These are phyloP conservation scores for Blepharisma undulans DNA, from an alignment of 169 alveolate genomes.

Conservation along the genomic window DNA sequence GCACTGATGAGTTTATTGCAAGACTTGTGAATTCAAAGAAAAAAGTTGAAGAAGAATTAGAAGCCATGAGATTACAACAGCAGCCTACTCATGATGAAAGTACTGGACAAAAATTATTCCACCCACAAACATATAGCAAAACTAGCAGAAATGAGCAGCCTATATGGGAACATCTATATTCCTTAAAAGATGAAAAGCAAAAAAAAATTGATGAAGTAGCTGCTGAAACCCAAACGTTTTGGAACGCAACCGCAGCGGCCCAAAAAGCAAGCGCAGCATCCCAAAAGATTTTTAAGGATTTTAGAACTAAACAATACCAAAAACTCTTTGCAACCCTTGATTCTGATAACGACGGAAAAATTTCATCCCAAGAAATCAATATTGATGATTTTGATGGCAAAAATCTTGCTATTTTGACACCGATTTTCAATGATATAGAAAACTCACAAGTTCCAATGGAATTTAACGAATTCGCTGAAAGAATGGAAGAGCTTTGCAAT, in stretches of 20 bases:
- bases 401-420: background rate
- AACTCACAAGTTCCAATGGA: background rate
- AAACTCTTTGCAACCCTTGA: slow-evolving; percentile 9
- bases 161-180: slow-evolving; percentile 15
- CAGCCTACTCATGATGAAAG: background rate
- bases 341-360: slow-evolving; percentile 34
- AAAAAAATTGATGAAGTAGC: background rate
- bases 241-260: background rate
- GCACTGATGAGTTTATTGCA: slow-evolving; percentile 5
- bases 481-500: background rate
- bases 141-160: background rate
- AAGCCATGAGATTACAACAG: background rate
- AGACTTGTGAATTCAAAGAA: slow-evolving; percentile 16
- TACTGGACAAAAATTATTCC: background rate
- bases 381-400: background rate
- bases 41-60: slow-evolving; percentile 7
- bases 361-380: background rate
- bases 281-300: slow-evolving; percentile 1
- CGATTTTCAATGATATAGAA: slow-evolving; percentile 22
- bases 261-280: slow-evolving; percentile 27
- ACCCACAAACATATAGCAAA: background rate
- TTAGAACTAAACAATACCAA: background rate
- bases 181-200: background rate
- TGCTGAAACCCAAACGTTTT: background rate
- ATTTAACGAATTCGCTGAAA: background rate